Evolutionary conservation across 306 rosid genomes (phyloP), one percentile per base, ranked within the genome.

Genomic region (Gillenia trifoliata): DNA sequence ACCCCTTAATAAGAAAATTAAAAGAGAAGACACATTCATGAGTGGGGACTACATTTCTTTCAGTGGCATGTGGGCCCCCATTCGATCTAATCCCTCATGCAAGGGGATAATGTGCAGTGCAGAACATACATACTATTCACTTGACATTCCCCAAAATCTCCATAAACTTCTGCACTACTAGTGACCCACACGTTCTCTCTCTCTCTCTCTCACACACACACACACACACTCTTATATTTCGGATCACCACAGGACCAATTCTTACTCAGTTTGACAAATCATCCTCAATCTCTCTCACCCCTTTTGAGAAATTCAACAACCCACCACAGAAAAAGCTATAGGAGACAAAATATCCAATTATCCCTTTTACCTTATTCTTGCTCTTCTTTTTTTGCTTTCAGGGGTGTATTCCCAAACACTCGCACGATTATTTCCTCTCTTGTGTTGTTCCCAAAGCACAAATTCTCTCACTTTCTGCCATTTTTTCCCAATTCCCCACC

Each of bases 221-320:
- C 50, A 25, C 30, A 68, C 34, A 22, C 54, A n/a, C 15, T 50
- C 89, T 62, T 12, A 63, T 13, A 83, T 78, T 88, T 76, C 89
- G 92, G 96, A 84, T 90, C 87, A 82, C 88, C 96, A 64, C 84
- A 84, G 2, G 84, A 86, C 79, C 55, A 30, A 57, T 66, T 81
- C 86, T 71, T 63, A 22, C 40, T 6, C 75, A 5, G 10, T 23
- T 30, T 52, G 30, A 71, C 66, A 78, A 38, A 38, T 47, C 12
- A 8, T 31, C 11, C 56, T 28, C 52, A 30, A 60, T 34, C 71
- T 33, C 36, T 8, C 78, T 76, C 54, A 22, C 2, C 68, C 67
- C 67, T 52, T 70, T 67, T 71, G 72, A 69, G 73, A 68, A 71
- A 36, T 74, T 73, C 82, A 30, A 72, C 80, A 38, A 77, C 73